phyloP scores from a whole-genome alignment of 1,139 yeast species.

The Sugiyamaella japonica region DNA sequence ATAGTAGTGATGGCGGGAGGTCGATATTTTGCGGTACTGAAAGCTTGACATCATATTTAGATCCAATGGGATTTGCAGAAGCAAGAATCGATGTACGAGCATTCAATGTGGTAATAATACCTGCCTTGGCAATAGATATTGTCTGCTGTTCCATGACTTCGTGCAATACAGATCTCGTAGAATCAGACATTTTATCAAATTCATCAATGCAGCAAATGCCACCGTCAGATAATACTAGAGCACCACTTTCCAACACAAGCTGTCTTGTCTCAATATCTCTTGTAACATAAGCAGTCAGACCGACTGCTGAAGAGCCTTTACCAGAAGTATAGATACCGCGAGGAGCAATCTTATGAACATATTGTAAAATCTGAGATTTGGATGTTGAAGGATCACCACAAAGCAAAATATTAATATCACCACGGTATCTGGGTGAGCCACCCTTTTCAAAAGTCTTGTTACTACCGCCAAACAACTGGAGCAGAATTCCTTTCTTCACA shows the following conservation, averaged over 20 bases:
- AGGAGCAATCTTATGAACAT: slow-evolving; percentile 96
- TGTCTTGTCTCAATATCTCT: slow-evolving; percentile 93
- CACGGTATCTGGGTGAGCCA: slow-evolving; percentile 81
- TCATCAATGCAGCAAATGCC: slow-evolving; percentile 99
- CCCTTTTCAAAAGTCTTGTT: slow-evolving; percentile 87
- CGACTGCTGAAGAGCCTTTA: slow-evolving; percentile 98
- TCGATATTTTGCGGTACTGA: slow-evolving; percentile 96
- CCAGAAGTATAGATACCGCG: slow-evolving; percentile 98
- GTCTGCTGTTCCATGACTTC: slow-evolving; percentile 99
- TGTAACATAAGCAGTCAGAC: slow-evolving; percentile 94
- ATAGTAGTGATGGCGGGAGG: slow-evolving; percentile 90
- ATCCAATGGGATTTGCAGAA: slow-evolving; percentile 96
- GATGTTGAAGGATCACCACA: slow-evolving; percentile 99
- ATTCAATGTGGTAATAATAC: slow-evolving; percentile 92
- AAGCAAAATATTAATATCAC: slow-evolving; percentile 83
- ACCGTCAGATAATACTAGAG: slow-evolving; percentile 93
- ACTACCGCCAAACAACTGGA: slow-evolving; percentile 94
- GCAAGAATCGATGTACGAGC: slow-evolving; percentile 96
- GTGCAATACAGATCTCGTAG: slow-evolving; percentile 91
- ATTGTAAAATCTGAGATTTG: slow-evolving; percentile 88
- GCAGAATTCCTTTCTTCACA: slow-evolving; percentile 88
- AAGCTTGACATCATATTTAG: slow-evolving; percentile 86
- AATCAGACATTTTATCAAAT: slow-evolving; percentile 94
- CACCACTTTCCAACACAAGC: slow-evolving; percentile 92
- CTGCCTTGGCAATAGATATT: slow-evolving; percentile 96